phyloP scores from a whole-genome alignment of 306 rosid genomes.

The Pyrus bretschneideri region DNA sequence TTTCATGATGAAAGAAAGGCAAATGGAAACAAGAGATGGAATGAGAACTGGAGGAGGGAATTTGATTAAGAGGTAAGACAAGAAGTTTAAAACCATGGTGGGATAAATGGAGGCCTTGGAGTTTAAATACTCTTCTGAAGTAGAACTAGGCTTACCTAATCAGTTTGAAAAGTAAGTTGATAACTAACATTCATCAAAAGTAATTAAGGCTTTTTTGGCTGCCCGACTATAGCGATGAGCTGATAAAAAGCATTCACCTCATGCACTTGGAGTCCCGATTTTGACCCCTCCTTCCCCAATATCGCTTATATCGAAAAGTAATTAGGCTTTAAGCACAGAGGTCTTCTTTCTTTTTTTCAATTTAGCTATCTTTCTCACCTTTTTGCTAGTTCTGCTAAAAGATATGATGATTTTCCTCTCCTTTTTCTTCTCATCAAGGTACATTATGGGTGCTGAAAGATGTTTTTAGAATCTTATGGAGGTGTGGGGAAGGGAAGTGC shows the following conservation, averaged over 20 bases:
- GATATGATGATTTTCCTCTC: constrained; percentile 19
- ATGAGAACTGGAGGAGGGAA: constrained; percentile 20
- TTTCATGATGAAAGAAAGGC: constrained; percentile 20
- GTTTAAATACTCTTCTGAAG: constrained; percentile 42
- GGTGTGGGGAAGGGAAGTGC: constrained; percentile 21
- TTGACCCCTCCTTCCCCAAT: too few species aligned
- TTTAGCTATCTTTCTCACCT: background rate
- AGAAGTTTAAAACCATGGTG: constrained; percentile 17
- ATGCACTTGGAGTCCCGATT: too few species aligned
- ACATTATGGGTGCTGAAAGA: constrained; percentile 18
- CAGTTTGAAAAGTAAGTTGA: constrained; percentile 14
- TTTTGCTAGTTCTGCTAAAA: constrained; percentile 23
- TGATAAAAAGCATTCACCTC: too few species aligned
- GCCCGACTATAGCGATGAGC: too few species aligned
- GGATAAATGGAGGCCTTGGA: constrained; percentile 21
- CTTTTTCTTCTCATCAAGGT: constrained; percentile 16
- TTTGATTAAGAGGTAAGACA: constrained; percentile 12
- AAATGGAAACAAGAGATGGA: constrained; percentile 16
- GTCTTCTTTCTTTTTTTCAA: background rate
- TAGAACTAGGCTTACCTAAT: constrained; percentile 32
- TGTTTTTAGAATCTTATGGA: constrained; percentile 25
- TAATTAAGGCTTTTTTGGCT: too few species aligned
- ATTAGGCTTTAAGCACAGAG: constrained; percentile 20
- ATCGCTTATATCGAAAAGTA: background rate
- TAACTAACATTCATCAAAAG: background rate